Evolutionary conservation across 805 yeast species (phyloP).

Genomic region (Cyberlindnera maritima): DNA sequence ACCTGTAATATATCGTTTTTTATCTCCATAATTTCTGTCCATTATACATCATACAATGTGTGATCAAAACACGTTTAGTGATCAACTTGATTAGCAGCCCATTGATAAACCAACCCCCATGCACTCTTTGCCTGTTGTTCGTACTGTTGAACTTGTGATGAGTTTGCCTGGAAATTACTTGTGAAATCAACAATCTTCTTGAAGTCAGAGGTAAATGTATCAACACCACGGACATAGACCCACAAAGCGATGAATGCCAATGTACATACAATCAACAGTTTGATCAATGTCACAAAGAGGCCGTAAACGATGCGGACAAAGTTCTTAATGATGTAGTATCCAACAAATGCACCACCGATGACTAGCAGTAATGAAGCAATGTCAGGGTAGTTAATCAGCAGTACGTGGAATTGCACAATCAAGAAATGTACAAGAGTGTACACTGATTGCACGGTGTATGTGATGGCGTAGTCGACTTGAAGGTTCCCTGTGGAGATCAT

Average conservation of each 20-base stretch:
- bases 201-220: background rate
- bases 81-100: background rate
- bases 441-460: slow-evolving; percentile 6
- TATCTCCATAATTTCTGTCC: too few species aligned
- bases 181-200: slow-evolving; percentile 1
- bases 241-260: slow-evolving; percentile 23
- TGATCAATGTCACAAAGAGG: slow-evolving; percentile 26
- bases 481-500: slow-evolving; percentile 24
- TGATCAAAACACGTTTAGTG: background rate
- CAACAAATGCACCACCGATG: slow-evolving; percentile 21
- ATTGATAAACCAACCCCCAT: background rate
- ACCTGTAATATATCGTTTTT: too few species aligned
- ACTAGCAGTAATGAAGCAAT: slow-evolving; percentile 24
- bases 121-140: background rate
- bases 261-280: slow-evolving; percentile 24
- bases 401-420: slow-evolving; percentile 5
- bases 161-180: background rate
- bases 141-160: background rate
- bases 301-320: slow-evolving; percentile 22
- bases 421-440: background rate
- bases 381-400: slow-evolving; percentile 32
- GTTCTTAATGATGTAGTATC: slow-evolving; percentile 31
- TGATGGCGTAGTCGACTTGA: slow-evolving; percentile 21
- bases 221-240: slow-evolving; percentile 33
- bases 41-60: too few species aligned